Base-by-base conservation (phyloP, 371 early-diverging fungal species). In the Blakeslea trispora region DNA sequence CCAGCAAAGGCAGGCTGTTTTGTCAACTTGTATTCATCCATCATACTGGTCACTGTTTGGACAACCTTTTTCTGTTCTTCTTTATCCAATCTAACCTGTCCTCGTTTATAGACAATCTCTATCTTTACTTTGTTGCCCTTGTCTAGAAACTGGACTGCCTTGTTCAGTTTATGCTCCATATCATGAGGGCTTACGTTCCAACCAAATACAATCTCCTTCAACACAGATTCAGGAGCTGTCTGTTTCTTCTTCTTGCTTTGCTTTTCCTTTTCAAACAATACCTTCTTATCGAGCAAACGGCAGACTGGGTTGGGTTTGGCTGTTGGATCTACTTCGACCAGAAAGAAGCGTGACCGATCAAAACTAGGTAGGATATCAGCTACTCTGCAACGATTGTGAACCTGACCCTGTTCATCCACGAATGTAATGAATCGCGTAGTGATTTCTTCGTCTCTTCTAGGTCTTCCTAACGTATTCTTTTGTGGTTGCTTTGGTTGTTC, bases 121-220 rank as follows among this genome's bases (percentile, higher is more conserved):
- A 84, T 58, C 46, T 79, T 81, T 43, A 84, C 75, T 43, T 76
- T 72, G 58, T 81, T 73, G 11, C 85, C 85, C 61, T 82, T 82
- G 41, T 81, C 82, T 35, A 84, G 63, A 57, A 82, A 81, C 41
- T 75, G 79, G 37, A 63, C 64, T 18, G 75, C 81, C 55, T 75
- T 75, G 31, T 67, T 55, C 21, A 84, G 54, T 54, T 84, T 84
- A 55, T 84, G 85, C 13, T 69, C 68, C 73, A 84, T 75, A 53
- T 84, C 85, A 40, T 84, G 81, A 5, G 54, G 32, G 35, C 77
- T 75, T 17, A 82, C 83, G 17, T 80, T 81, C 85, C 85, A 84
- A 8, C 79, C 79, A 65, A 84, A 78, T 28, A 70, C 66, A 3
- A 84, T 64, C 56, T 84, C 85, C 63, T 84, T 84, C 47, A 72